Percentiles rank a stretch among this genome's conserved stretches.
phyloP scores from a whole-genome alignment of 768 basidiomycete species.

The Suillus discolor region DNA sequence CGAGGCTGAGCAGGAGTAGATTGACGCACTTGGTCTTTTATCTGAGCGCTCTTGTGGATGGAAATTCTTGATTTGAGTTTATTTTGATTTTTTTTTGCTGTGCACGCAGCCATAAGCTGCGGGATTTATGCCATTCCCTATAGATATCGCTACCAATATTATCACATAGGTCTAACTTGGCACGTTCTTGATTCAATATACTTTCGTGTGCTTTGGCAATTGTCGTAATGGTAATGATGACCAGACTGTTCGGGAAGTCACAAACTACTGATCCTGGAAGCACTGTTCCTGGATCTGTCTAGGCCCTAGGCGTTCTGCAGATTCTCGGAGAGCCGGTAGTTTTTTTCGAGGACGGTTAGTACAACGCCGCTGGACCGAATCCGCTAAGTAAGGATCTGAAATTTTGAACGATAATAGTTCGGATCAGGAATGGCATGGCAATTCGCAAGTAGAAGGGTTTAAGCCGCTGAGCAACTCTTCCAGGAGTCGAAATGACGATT shows the following conservation, averaged over 20 bases:
- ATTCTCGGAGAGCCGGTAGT: no score
- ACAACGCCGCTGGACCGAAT: neutral
- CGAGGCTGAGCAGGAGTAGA: neutral
- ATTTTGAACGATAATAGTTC: neutral
- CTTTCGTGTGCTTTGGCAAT: neutral
- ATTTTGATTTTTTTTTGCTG: slow-evolving; percentile 8
- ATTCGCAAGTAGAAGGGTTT: neutral
- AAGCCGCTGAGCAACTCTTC: no score
- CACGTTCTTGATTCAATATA: no score
- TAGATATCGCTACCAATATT: slow-evolving; percentile 6
- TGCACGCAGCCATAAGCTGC: slow-evolving; percentile 11
- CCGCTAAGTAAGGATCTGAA: neutral
- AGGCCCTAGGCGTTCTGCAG: neutral
- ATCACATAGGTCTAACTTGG: neutral
- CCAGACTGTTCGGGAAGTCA: neutral
- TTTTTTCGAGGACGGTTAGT: no score
- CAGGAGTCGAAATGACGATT: no score
- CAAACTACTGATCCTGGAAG: no score
- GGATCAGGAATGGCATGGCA: neutral
- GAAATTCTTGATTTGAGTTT: neutral
- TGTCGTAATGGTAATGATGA: neutral
- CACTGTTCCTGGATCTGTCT: neutral
- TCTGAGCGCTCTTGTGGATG: slow-evolving; percentile 8
- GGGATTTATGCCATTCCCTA: slow-evolving; percentile 30
- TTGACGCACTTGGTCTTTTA: slow-evolving; percentile 16